Base-by-base conservation (phyloP, 1,284 basidiomycete species). In the Earliella scabrosa region DNA sequence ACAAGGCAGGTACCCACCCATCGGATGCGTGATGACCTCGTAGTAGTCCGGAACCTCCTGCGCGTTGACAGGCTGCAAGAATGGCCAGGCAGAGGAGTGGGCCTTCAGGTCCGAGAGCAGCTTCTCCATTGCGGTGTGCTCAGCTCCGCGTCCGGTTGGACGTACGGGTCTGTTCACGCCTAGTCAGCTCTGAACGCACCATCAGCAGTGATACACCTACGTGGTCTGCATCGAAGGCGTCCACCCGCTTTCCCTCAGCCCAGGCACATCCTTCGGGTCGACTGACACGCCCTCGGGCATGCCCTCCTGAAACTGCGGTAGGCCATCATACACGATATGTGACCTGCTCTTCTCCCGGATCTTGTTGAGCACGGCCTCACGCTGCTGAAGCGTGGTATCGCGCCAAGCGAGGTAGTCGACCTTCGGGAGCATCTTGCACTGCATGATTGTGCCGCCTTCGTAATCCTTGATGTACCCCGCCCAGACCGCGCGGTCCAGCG, bases 401-500 rank as follows among this genome's bases (percentile, higher is more conserved):
- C 85, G 82, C 55, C 94, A 94, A 64, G 92, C 82, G 59, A 97
- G 80, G 68, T 99, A 99, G 68, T 95, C 87, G 61, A 99, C 87
- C 66, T 93, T 92, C 23, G 85, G 88, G 20, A 99, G 76, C 92
- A 99, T 92, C 4, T 90, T 92, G 70, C 97, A 99, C 74, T 97
- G 95, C 97, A 99, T 98, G 76, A 99, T 93, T 43, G 97, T 99
- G n/a, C 95, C 97, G 45, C 97, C 97, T 72, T 99, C 97, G 73
- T 99, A 99, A 72, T 99, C 97, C 74, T 99, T 99, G 86, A 99
- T 99, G 73, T 99, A 99, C 1, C 97, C 97, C 1, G 97, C 96
- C 97, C 97, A 99, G 3, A 92, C 81, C 2, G 93, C 88, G 36
- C 96, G 86, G 56, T 92, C 90, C 18, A 97, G 84, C 0, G 89